Base-by-base conservation (phyloP, 768 basidiomycete species). In the Tylopilus plumbeoviolaceoides region DNA sequence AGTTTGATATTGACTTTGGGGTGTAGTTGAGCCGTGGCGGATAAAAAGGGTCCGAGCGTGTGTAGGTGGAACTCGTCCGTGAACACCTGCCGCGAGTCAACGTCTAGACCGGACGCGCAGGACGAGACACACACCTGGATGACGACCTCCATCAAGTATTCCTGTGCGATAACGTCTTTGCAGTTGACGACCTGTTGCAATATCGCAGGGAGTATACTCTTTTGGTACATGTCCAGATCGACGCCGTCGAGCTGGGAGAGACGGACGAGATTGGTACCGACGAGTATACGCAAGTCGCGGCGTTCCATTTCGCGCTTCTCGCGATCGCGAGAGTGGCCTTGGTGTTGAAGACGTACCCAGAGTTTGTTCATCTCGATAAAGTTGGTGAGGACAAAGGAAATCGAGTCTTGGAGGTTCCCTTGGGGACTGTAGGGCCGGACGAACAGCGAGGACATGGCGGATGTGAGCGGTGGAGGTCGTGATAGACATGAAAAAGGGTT, bases 301-400 rank as follows among this genome's bases (percentile, higher is more conserved):
- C 97, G 86, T 66, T 99, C 97, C 77, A 95, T 76, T 69, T 98
- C 97, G 48, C 97, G 89, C 70, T 97, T 97, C 68, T 99, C 97
- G 48, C 95, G 84, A 68, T 99, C 97, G 44, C 93, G 83, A 1
- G 94, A 97, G 64, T 98, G 95, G 0, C 95, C 97, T 64, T 95
- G 91, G 64, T 99, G 97, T 70, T 98, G 97, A 11, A 98, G 78
- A 38, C 97, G 90, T 3, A 99, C 95, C 97, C 97, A 98, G 21
- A 98, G 85, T 69, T 98, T 99, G 80, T 98, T 98, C 95, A 98
- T 99, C 67, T 99, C 97, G 67, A 99, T 92, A 64, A 99, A 98
- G 71, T 98, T 98, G 55, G 94, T 98, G 54, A 99, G 79, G 38
- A 98, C 94, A 67, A 98, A 98, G 3, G 83, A 83, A 57, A 91